Evolutionary conservation across 148 eudicot species (phyloP), one percentile per base, ranked within the genome.

Genomic region (Amaranthus palmeri): DNA sequence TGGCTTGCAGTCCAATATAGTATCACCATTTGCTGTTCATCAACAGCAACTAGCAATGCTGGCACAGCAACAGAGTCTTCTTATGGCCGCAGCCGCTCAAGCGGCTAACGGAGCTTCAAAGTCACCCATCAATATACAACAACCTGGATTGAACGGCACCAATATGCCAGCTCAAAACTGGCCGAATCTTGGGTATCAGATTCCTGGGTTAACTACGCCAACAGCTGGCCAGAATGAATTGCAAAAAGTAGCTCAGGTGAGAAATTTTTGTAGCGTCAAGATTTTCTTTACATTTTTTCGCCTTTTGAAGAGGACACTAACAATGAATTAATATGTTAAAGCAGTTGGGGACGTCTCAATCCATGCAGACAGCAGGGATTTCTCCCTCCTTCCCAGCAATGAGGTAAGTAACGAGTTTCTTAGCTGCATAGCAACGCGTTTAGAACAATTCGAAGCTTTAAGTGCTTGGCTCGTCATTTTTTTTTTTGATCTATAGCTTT

Each of bases 31-130:
- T 78, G 77, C 93, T 71, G 14, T 75, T 64, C 99, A 92, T 83
- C 97, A 95, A 77, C 97, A 89, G 77, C 99, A 95, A 82, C 85
- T 95, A 57, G 93, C 91, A 45, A 81, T 91, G 90, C 76, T 95
- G 54, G 96, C 97, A 68, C 98, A 95, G 73, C 98, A 95, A 65
- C 98, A 95, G 68, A 81, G 91, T 49, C 85, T 95, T 80, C 83
- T 91, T 65, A 86, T 95, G 90, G 97, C 97, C 36, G 98, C 97
- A 36, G 95, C 98, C 7, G 89, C 87, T 76, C 90, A 87, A 79
- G 80, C 90, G 50, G 84, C 81, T 71, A 86, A 86, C 53, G 91
- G 83, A 18, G 69, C 74, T 63, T 82, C 88, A 48, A 87, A 89
- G 76, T 49, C 77, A 71, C 77, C 85, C 40, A 82, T 60, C 58